phyloP scores from a whole-genome alignment of 176 grass and related monocot genomes.

The Eragrostis nindensis region DNA sequence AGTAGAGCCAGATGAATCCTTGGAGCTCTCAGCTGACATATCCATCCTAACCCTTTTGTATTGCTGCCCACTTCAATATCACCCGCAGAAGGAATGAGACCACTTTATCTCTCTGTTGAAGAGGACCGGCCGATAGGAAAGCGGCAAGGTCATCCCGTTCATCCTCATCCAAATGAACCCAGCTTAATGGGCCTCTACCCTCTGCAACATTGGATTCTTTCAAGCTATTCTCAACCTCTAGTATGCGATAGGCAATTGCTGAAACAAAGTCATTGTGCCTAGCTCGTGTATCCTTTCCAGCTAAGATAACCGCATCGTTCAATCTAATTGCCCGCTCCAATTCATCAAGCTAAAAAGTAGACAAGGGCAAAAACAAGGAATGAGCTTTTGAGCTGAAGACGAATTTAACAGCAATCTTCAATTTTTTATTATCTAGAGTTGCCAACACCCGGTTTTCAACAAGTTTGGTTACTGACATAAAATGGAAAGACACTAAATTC shows the following conservation, averaged over 20 bases:
- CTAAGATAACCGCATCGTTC: slow-evolving; percentile 47
- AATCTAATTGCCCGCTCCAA: slow-evolving; percentile 62
- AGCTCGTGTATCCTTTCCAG: slow-evolving; percentile 71
- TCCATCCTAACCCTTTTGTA: slow-evolving; percentile 54
- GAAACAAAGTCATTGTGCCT: slow-evolving; percentile 69
- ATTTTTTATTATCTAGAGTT: neutral
- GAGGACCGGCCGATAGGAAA: slow-evolving; percentile 60
- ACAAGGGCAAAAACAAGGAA: neutral
- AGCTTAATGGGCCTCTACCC: slow-evolving; percentile 45
- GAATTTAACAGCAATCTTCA: neutral
- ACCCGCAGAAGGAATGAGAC: slow-evolving; percentile 41
- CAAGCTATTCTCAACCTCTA: slow-evolving; percentile 71
- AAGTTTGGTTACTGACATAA: slow-evolving; percentile 16
- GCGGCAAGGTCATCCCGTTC: slow-evolving; percentile 80
- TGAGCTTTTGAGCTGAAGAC: slow-evolving; percentile 22
- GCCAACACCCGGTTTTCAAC: neutral
- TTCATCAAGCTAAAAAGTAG: slow-evolving; percentile 73
- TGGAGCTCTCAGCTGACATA: slow-evolving; percentile 52
- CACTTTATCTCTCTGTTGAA: slow-evolving; percentile 44
- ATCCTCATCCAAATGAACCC: slow-evolving; percentile 73
- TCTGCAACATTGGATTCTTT: slow-evolving; percentile 58
- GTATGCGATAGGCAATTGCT: slow-evolving; percentile 70
- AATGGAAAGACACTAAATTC: neutral
- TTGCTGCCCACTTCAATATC: slow-evolving; percentile 51
- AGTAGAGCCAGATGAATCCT: slow-evolving; percentile 58